phyloP scores from a whole-genome alignment of 371 early-diverging fungal species.

The Mucor plumbeus region DNA sequence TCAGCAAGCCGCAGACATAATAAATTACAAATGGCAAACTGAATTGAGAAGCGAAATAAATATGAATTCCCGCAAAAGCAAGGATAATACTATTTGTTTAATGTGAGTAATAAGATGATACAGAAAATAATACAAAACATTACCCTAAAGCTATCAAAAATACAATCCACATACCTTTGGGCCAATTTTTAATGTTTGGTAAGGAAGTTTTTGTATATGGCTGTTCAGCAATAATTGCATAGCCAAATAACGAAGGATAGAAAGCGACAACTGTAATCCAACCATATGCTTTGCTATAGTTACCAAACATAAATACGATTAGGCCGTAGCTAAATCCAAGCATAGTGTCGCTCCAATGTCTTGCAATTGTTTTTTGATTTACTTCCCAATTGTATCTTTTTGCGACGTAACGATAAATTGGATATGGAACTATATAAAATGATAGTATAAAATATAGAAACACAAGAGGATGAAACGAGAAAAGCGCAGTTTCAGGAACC shows the following conservation, averaged over 20 bases:
- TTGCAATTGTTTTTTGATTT: constrained; percentile 61
- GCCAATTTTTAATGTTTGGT: constrained; percentile 74
- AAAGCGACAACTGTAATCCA: constrained; percentile 78
- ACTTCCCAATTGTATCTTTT: constrained; percentile 70
- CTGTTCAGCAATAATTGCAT: constrained; percentile 69
- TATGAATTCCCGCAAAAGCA: constrained; percentile 64
- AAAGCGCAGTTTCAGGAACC: constrained; percentile 36
- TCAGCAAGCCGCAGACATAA: constrained; percentile 61
- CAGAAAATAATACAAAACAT: background rate
- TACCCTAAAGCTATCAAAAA: constrained; percentile 62
- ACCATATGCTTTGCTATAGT: constrained; percentile 74
- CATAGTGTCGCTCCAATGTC: constrained; percentile 71
- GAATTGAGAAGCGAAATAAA: constrained; percentile 53
- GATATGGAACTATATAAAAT: constrained; percentile 62
- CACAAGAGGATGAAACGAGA: constrained; percentile 57
- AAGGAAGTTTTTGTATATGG: constrained; percentile 76
- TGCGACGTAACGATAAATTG: constrained; percentile 60
- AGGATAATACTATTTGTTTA: constrained; percentile 46
- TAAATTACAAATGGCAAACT: constrained; percentile 54
- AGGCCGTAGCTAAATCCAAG: constrained; percentile 62
- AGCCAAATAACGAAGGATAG: constrained; percentile 75
- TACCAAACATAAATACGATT: constrained; percentile 84
- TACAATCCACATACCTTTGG: constrained; percentile 70
- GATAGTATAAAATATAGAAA: constrained; percentile 62
- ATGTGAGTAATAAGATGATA: background rate